Conservation (phyloP, 192 early-diverging fungal genomes). For the Mortierella antarctica region DNA sequence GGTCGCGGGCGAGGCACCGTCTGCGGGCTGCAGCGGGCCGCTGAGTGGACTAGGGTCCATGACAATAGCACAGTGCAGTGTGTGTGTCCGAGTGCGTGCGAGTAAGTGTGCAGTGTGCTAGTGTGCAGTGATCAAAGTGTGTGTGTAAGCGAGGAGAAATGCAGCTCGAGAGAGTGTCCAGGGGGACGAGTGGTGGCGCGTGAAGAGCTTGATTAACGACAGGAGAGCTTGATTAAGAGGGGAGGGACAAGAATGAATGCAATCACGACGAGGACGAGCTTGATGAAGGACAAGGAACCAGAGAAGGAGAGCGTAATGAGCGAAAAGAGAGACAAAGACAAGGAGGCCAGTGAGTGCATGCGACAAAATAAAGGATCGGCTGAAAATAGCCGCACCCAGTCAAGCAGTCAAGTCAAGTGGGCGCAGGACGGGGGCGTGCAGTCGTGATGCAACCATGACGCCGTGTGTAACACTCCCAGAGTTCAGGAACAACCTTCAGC, state of each 20-base stretch:
- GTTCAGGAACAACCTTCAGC: too few relatives aligned
- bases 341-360: neutral
- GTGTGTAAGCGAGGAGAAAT: neutral
- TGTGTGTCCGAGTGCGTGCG: neutral
- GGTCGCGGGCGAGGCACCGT: neutral
- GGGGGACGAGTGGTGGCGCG: too few relatives aligned
- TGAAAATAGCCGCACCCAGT: neutral
- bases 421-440: too few relatives aligned
- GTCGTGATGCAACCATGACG: too few relatives aligned
- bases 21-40: neutral
- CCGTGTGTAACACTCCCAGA: neutral
- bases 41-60: neutral
- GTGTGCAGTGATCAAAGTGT: too few relatives aligned
- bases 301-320: neutral
- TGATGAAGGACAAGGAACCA: too few relatives aligned
- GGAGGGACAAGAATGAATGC: neutral
- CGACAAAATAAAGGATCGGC: neutral
- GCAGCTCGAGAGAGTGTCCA: neutral
- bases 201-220: neutral
- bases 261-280: too few relatives aligned
- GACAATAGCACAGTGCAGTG: too few relatives aligned
- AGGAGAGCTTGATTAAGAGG: neutral
- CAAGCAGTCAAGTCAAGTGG: too few relatives aligned
- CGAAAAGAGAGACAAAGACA: neutral
- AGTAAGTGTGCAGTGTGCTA: neutral